Evolutionary conservation across 139 green algal genomes (phyloP).

Genomic region (Penium margaritaceum): DNA sequence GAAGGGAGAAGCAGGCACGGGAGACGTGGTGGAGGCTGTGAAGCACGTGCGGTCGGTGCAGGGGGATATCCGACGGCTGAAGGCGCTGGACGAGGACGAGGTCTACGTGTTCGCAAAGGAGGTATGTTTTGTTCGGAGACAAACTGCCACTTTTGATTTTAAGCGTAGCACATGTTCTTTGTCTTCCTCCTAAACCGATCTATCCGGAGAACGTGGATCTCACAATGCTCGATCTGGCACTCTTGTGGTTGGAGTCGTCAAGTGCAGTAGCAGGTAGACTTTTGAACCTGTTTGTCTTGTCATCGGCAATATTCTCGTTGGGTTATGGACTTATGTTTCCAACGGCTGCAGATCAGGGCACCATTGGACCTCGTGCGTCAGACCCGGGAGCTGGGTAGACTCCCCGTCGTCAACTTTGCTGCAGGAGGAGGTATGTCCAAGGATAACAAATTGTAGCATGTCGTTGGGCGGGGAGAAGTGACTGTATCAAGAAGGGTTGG

Average conservation of each 20-base stretch:
- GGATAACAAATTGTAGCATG: no score
- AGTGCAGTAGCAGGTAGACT: constrained; percentile 2
- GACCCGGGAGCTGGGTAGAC: constrained; percentile 76
- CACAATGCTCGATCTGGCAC: no score
- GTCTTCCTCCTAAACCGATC: no score
- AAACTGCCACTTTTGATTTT: no score
- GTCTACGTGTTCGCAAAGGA: constrained; percentile 97
- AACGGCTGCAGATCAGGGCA: constrained; percentile 55
- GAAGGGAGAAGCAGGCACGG: constrained; percentile 86
- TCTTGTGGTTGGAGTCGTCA: background rate
- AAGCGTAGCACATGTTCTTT: no score
- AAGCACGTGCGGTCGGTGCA: constrained; percentile 85
- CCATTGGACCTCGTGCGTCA: constrained; percentile 87
- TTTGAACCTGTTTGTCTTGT: background rate
- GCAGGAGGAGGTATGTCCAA: constrained; percentile 66
- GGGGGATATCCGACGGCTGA: constrained; percentile 84
- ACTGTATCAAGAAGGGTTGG: no score
- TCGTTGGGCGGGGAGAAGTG: no score
- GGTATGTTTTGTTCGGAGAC: no score
- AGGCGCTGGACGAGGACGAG: constrained; percentile 98
- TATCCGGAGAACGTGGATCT: no score
- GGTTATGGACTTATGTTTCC: background rate
- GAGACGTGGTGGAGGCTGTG: constrained; percentile 97
- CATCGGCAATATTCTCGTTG: no score
- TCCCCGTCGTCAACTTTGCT: constrained; percentile 99